phyloP scores from a whole-genome alignment of 768 basidiomycete genomes.

The Daedaleopsis sinensis region DNA sequence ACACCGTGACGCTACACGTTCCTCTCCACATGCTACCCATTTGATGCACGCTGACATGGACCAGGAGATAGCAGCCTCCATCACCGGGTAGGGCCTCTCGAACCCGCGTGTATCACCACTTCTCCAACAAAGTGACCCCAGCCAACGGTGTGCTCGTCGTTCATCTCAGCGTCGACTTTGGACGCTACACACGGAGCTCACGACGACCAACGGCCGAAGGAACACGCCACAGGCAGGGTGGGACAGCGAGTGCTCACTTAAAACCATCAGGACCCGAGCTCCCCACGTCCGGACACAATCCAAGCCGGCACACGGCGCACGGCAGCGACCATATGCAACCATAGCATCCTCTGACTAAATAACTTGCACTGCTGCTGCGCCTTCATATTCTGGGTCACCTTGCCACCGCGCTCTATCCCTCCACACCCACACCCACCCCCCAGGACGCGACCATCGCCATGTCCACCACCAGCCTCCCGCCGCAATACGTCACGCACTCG shows the following conservation, averaged over 20 bases:
- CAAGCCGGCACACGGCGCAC: constrained; percentile 17
- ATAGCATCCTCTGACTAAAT: constrained; percentile 4
- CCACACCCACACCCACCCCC: background rate
- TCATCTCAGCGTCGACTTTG: no score
- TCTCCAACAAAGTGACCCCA: background rate
- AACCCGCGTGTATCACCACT: background rate
- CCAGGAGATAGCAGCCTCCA: no score
- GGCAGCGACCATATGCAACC: constrained; percentile 11
- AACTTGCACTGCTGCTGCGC: background rate
- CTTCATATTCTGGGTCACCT: background rate
- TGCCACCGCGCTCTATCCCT: background rate
- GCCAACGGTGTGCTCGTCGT: no score
- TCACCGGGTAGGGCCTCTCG: no score
- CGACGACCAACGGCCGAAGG: background rate
- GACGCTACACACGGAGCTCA: background rate
- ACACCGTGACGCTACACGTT: no score
- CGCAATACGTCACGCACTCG: constrained; percentile 46
- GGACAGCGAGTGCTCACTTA: constrained; percentile 3
- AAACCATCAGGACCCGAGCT: constrained; percentile 15
- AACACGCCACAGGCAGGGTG: constrained; percentile 4
- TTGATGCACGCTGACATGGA: constrained; percentile 2
- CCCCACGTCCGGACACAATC: constrained; percentile 13
- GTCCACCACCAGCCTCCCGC: constrained; percentile 60
- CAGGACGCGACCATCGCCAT: constrained; percentile 36
- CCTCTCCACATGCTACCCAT: constrained; percentile 12